Evolutionary conservation across 768 basidiomycete genomes (phyloP), one percentile per base, ranked within the genome.

Genomic region (Panellus pusillus): DNA sequence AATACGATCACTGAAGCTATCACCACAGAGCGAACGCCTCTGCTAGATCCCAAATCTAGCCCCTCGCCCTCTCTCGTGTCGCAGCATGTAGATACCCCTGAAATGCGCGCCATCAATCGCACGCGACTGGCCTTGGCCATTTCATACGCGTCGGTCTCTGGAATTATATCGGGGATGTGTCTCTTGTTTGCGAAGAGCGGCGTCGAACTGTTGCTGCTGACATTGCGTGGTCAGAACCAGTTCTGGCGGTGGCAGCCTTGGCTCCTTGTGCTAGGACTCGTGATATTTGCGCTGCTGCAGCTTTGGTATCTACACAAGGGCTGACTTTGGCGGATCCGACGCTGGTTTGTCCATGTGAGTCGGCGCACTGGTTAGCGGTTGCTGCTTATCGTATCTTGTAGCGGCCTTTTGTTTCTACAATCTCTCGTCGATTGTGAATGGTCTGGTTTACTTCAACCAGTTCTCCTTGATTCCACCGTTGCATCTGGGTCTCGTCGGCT

Each of bases 351-450:
- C 92, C 92, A 44, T 79, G 89, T 89, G 65, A 72, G 88, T 19
- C 18, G 18, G 20, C 20, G 55, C 54, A 36, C 55, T 63, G 37
- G 27, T 18, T 37, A 62, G 9, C 51, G 57, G 19, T 54, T 60
- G 37, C 68, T 15, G 17, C 9, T 4, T n/a, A 11, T 52, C n/a
- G 52, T 54, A 50, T 46, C 64, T 55, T 48, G 20, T 61, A 83
- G 86, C 92, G 66, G 93, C 93, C 6, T 98, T 96, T 72, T 96
- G 93, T 69, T 92, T 93, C 69, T 98, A 96, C 72, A 98, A 96
- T 66, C 68, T 95, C 13, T 92, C 91, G 2, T 91, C 90, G 19
- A 96, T 98, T 66, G 77, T 93, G 52, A 94, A 93, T 60, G 89
- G 90, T 5, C 77, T 96, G 48, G 82, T 95, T 41, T 97, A 94